Evolutionary conservation across 768 basidiomycete species (phyloP).

Genomic region (Lentinula guzmanii): DNA sequence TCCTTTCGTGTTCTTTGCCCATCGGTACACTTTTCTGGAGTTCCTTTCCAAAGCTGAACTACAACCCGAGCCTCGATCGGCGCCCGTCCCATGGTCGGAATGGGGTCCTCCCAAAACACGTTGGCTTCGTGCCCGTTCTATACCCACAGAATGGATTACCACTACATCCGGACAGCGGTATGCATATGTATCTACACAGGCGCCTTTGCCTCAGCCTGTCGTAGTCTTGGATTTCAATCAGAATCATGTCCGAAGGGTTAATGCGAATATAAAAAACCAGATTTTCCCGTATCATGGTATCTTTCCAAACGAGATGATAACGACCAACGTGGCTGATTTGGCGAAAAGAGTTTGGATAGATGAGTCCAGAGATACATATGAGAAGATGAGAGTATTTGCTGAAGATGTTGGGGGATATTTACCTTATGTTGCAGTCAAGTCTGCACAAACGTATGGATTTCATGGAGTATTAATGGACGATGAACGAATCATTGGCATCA

Average conservation of each 20-base stretch:
- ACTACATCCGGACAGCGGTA: conserved; percentile 7
- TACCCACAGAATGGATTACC: conserved; percentile 7
- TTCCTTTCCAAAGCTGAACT: not conserved
- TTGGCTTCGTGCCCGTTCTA: conserved; percentile 1
- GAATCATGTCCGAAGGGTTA: not conserved
- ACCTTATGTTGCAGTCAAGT: conserved; percentile 4
- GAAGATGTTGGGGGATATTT: conserved; percentile 4
- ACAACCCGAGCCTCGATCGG: not conserved
- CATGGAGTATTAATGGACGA: conserved; percentile 7
- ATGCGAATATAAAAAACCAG: not conserved
- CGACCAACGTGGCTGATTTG: not conserved
- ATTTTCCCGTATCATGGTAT: not conserved
- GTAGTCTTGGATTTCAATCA: conserved; percentile 5
- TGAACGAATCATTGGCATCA: conserved; percentile 4
- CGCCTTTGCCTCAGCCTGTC: conserved; percentile 1
- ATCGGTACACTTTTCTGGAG: not conserved
- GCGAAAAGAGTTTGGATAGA: too few relatives aligned
- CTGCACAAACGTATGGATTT: not conserved
- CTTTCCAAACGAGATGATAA: not conserved
- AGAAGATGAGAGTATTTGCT: not conserved
- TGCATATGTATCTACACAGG: not conserved
- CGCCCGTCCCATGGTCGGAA: not conserved
- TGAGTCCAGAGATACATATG: not conserved
- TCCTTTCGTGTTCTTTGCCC: conserved; percentile 6
- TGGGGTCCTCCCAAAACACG: conserved; percentile 7